Percentiles rank a stretch among this genome's conserved stretches.
Evolutionary conservation across 208 protist genomes (phyloP).

Genomic region (Leishmania arabica): DNA sequence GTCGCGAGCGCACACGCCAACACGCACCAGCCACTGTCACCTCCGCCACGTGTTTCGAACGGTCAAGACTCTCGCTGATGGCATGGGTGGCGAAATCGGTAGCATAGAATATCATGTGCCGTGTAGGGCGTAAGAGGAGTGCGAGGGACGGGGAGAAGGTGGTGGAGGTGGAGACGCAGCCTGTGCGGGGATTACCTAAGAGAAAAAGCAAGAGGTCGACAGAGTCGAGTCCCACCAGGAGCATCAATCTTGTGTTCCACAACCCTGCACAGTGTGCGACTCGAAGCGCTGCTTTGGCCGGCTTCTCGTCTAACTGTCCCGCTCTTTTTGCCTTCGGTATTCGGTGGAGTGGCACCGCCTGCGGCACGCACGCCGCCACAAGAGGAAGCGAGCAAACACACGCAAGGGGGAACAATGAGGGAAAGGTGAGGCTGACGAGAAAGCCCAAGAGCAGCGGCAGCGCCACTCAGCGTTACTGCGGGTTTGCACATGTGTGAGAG

Average conservation of each 20-base stretch:
- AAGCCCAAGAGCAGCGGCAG: not conserved
- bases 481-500: not conserved
- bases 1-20: not conserved
- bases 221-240: not conserved
- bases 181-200: not conserved
- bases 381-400: not conserved
- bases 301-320: not conserved
- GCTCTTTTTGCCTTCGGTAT: not conserved
- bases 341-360: not conserved
- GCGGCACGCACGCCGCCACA: not conserved
- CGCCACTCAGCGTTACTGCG: not conserved
- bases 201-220: not conserved
- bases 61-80: not conserved
- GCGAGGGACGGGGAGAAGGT: not conserved
- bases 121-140: not conserved
- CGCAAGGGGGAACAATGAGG: not conserved
- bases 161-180: not conserved
- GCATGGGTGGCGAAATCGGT: not conserved
- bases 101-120: not conserved
- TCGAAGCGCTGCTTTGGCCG: not conserved
- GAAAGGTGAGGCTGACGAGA: not conserved
- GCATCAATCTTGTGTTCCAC: not conserved
- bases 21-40: not conserved
- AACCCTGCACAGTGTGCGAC: not conserved
- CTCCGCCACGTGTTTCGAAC: not conserved